Evolutionary conservation across 2,329 filamentous ascomycete genomes (phyloP).

Genomic region (Sclerotinia spermophila): DNA sequence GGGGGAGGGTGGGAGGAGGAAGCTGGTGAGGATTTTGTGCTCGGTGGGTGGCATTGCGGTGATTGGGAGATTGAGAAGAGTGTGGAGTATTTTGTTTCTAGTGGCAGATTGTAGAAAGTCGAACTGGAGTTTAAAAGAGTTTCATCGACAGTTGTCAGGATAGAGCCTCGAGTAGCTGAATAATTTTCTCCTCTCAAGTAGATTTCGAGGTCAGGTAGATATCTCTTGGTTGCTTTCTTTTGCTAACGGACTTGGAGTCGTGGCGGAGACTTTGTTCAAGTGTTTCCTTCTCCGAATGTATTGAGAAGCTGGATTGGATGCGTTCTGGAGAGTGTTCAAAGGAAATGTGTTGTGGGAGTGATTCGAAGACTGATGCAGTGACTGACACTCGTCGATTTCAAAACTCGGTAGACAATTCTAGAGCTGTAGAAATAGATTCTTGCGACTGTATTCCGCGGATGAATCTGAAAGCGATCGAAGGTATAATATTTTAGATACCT

Average conservation of each 20-base stretch:
- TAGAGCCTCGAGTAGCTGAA: background rate
- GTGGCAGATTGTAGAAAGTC: background rate
- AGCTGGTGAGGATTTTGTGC: constrained; percentile 69
- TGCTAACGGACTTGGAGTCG: background rate
- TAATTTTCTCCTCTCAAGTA: too few relatives aligned
- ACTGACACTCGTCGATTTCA: background rate
- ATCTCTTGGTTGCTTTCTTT: background rate
- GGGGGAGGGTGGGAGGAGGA: constrained; percentile 72
- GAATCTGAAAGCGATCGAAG: background rate
- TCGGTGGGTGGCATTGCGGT: constrained; percentile 68
- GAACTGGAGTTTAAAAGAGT: background rate
- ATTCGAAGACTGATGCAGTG: background rate
- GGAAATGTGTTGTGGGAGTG: background rate
- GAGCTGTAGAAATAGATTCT: background rate
- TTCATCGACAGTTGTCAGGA: background rate
- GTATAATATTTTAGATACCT: background rate
- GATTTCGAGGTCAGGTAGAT: too few relatives aligned
- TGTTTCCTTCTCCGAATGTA: background rate
- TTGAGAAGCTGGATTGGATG: too few relatives aligned
- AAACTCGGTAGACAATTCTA: background rate
- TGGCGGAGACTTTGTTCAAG: background rate
- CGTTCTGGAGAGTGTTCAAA: background rate
- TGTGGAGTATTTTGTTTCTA: background rate
- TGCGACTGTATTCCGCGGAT: background rate
- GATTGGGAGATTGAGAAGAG: background rate